Percentiles rank a stretch among this genome's conserved stretches.
phyloP scores from a whole-genome alignment of 352 stramenopile genomes.

The Globisporangium orthogonon region DNA sequence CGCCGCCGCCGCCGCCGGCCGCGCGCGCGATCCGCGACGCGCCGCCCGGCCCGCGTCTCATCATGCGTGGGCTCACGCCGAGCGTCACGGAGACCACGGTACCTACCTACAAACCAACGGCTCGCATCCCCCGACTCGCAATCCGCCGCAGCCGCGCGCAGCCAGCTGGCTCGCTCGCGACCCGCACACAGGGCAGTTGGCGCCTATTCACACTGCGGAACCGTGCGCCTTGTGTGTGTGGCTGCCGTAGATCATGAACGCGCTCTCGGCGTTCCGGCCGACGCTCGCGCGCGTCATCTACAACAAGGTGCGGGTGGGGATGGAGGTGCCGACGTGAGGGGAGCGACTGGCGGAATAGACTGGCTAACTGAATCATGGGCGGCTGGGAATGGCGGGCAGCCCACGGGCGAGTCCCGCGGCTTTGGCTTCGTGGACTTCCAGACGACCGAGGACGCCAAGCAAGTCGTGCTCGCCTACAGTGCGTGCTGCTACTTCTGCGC shows the following conservation, averaged over 20 bases:
- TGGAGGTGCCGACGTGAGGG: neutral
- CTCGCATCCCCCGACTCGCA: neutral
- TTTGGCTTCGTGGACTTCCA: constrained; percentile 81
- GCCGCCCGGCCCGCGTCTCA: constrained; percentile 51
- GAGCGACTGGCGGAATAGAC: too few species aligned
- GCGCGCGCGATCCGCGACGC: constrained; percentile 10
- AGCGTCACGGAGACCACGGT: constrained; percentile 64
- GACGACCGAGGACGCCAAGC: constrained; percentile 38
- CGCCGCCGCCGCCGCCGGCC: neutral
- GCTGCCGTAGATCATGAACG: constrained; percentile 47
- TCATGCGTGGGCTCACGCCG: constrained; percentile 49
- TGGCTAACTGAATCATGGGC: constrained; percentile 1
- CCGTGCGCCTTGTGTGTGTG: constrained; percentile 3
- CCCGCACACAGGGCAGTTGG: neutral
- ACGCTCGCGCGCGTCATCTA: constrained; percentile 44
- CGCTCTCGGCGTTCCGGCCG: constrained; percentile 45
- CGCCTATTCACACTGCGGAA: constrained; percentile 14
- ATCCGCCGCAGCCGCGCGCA: neutral
- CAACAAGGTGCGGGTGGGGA: constrained; percentile 41
- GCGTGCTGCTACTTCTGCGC: neutral
- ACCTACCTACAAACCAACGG: constrained; percentile 6
- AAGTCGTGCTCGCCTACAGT: constrained; percentile 62
- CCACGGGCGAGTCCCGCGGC: constrained; percentile 56
- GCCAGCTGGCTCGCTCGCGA: neutral
- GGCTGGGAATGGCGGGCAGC: constrained; percentile 12